Evolutionary conservation across 495 filamentous ascomycete species (phyloP).

Genomic region (Haplographium delicatum): DNA sequence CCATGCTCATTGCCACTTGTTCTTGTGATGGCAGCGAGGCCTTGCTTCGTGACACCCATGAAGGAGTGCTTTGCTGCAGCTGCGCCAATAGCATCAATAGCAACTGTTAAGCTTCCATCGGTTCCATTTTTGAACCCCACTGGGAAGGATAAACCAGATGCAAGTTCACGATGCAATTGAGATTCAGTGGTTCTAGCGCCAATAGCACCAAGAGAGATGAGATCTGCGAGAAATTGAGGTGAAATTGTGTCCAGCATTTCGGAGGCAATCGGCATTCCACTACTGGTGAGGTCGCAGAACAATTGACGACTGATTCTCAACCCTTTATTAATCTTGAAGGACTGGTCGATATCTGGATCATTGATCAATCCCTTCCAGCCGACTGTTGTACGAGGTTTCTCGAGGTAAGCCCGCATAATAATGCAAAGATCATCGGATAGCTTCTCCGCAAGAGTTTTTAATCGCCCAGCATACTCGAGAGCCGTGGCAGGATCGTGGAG

Average conservation of each 20-base stretch:
- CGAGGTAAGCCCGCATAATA: conserved; percentile 97
- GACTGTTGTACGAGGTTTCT: conserved; percentile 98
- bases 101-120: conserved; percentile 89
- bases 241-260: conserved; percentile 99
- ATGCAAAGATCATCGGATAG: conserved; percentile 80
- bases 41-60: conserved; percentile 99
- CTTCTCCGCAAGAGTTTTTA: conserved; percentile 68
- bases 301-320: conserved; percentile 81
- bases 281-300: conserved; percentile 80
- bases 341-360: conserved; percentile 95
- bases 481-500: conserved; percentile 90
- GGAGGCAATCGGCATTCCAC: conserved; percentile 87
- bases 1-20: conserved; percentile 93
- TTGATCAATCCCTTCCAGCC: conserved; percentile 99
- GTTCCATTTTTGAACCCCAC: conserved; percentile 99
- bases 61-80: conserved; percentile 92
- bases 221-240: conserved; percentile 88
- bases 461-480: conserved; percentile 74
- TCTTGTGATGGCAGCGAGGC: conserved; percentile 88
- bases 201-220: conserved; percentile 92
- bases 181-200: conserved; percentile 96
- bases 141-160: conserved; percentile 95
- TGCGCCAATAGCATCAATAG: conserved; percentile 92
- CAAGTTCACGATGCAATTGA: conserved; percentile 91
- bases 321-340: conserved; percentile 99